Percentiles rank a stretch among this genome's conserved stretches.
Evolutionary conservation across 2,329 filamentous ascomycete species (phyloP).

Genomic region (Aspergillus hortae): DNA sequence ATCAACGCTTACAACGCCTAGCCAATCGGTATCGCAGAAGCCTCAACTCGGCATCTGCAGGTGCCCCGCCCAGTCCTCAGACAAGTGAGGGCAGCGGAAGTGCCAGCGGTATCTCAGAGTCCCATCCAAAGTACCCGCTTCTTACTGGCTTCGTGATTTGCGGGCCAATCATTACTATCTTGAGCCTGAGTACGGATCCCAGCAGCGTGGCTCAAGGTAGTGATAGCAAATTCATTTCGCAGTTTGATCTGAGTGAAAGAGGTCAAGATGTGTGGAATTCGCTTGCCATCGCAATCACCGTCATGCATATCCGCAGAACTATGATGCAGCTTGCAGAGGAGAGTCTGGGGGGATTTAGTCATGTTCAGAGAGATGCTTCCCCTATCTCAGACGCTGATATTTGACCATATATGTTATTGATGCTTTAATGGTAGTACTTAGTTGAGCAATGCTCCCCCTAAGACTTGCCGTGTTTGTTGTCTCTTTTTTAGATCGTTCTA

Average conservation of each 20-base stretch:
- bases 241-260: slow-evolving; percentile 52
- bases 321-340: slow-evolving; percentile 44
- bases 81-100: neutral
- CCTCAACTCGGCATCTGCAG: slow-evolving; percentile 5
- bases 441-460: too few species aligned
- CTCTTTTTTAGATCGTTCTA: too few species aligned
- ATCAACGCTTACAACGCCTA: slow-evolving; percentile 42
- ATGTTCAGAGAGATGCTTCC: neutral
- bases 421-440: neutral
- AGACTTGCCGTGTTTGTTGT: too few species aligned
- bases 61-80: neutral
- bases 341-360: slow-evolving; percentile 16
- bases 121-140: slow-evolving; percentile 38
- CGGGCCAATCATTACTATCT: slow-evolving; percentile 50
- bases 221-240: slow-evolving; percentile 40
- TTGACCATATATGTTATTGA: slow-evolving; percentile 1
- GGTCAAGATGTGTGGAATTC: slow-evolving; percentile 60
- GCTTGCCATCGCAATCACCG: slow-evolving; percentile 54
- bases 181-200: slow-evolving; percentile 48
- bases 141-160: slow-evolving; percentile 55
- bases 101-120: slow-evolving; percentile 9
- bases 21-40: slow-evolving; percentile 41
- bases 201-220: slow-evolving; percentile 14
- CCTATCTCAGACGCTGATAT: slow-evolving; percentile 12
- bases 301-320: slow-evolving; percentile 51